Evolutionary conservation across 176 grass and related monocot genomes (phyloP).

Genomic region (Miscanthus lutarioriparius): DNA sequence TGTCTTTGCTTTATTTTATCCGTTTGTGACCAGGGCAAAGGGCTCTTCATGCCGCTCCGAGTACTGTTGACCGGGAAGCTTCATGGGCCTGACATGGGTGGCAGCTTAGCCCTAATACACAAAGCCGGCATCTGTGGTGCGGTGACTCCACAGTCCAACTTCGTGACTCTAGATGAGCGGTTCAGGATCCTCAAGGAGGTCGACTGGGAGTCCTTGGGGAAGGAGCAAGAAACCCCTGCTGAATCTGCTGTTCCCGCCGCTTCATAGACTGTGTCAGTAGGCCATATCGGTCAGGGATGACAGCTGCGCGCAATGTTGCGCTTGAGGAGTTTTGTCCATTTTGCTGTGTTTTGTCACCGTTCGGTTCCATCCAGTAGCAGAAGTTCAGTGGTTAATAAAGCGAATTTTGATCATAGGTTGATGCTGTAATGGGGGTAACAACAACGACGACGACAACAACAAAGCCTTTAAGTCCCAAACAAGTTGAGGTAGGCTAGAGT

Average conservation of each 20-base stretch:
- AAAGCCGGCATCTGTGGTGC: slow-evolving; percentile 66
- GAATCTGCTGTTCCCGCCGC: slow-evolving; percentile 42
- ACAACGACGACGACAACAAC: too few species aligned
- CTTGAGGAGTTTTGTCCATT: slow-evolving; percentile 4
- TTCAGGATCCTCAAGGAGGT: slow-evolving; percentile 75
- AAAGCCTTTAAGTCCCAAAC: too few species aligned
- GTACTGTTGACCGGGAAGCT: slow-evolving; percentile 84
- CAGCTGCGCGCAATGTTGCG: not conserved
- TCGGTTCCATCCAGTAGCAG: not conserved
- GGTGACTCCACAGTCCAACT: slow-evolving; percentile 54
- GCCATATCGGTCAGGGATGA: not conserved
- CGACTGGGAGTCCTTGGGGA: slow-evolving; percentile 63
- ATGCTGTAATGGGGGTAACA: not conserved
- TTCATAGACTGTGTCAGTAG: slow-evolving; percentile 7
- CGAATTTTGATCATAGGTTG: not conserved
- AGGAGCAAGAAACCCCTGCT: slow-evolving; percentile 43
- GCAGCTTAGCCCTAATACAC: slow-evolving; percentile 67
- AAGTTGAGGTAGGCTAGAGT: too few species aligned
- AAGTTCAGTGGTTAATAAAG: slow-evolving; percentile 5
- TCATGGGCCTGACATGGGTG: slow-evolving; percentile 85
- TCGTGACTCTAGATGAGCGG: slow-evolving; percentile 71
- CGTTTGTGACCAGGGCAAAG: slow-evolving; percentile 65
- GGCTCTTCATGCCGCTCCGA: slow-evolving; percentile 81
- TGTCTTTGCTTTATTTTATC: not conserved
- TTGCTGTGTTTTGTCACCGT: not conserved